These are phyloP conservation scores for Trichaptum fuscoviolaceum DNA, from an alignment of 768 basidiomycete species.

Conservation along the genomic window DNA sequence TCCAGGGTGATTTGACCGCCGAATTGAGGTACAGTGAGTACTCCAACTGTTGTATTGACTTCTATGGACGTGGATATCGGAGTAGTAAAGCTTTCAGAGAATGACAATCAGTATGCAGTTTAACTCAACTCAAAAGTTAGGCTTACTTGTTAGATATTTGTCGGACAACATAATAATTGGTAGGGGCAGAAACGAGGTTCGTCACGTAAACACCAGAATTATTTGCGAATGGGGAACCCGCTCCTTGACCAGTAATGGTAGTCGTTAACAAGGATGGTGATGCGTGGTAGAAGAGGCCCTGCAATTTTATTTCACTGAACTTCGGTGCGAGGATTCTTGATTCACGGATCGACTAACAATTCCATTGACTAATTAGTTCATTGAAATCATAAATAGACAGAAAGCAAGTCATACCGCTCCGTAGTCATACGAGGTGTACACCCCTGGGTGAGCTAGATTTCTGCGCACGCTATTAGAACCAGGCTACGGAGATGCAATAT, in stretches of 20 bases:
- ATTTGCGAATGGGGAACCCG: slow-evolving; percentile 12
- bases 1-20: slow-evolving; percentile 16
- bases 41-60: slow-evolving; percentile 19
- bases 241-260: slow-evolving; percentile 15
- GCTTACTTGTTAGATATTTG: slow-evolving; percentile 16
- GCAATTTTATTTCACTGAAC: slow-evolving; percentile 26
- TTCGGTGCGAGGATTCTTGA: slow-evolving; percentile 21
- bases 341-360: slow-evolving; percentile 23
- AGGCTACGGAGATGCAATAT: neutral
- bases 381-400: neutral
- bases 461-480: neutral
- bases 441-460: slow-evolving; percentile 18
- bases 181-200: slow-evolving; percentile 18
- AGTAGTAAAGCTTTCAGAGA: slow-evolving; percentile 6
- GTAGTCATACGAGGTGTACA: slow-evolving; percentile 18
- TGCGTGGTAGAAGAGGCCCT: slow-evolving; percentile 22
- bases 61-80: slow-evolving; percentile 16
- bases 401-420: neutral
- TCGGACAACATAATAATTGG: slow-evolving; percentile 24
- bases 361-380: slow-evolving; percentile 13
- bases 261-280: slow-evolving; percentile 20
- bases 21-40: slow-evolving; percentile 15
- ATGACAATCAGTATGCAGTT: neutral
- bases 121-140: too few relatives aligned
- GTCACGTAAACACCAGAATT: slow-evolving; percentile 19